A percentile compares a stretch with the other conserved stretches of the same genome.
Evolutionary conservation across 1,284 basidiomycete genomes (phyloP).

Genomic region (Pseudozyma pruni): DNA sequence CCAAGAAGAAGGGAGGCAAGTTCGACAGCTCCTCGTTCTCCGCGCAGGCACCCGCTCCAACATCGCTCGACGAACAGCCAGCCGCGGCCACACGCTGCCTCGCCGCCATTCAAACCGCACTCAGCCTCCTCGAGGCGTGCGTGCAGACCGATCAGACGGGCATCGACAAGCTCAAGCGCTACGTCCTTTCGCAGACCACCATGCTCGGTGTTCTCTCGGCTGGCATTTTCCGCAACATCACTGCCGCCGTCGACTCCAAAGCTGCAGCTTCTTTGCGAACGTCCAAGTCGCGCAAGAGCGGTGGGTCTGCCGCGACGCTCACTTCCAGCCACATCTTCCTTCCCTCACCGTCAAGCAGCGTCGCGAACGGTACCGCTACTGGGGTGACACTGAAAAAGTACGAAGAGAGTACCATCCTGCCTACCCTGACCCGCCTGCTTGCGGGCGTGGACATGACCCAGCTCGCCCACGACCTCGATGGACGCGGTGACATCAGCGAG

Average conservation of each 20-base stretch:
- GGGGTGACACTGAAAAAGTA: constrained; percentile 16
- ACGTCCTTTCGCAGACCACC: constrained; percentile 39
- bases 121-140: constrained; percentile 44
- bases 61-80: constrained; percentile 39
- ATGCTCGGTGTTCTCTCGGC: constrained; percentile 50
- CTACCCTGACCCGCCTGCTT: constrained; percentile 20
- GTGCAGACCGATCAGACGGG: constrained; percentile 24
- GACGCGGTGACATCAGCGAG: constrained; percentile 18
- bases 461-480: constrained; percentile 39
- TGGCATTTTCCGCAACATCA: constrained; percentile 45
- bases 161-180: constrained; percentile 46
- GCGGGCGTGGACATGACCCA: constrained; percentile 27
- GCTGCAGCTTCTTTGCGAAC: constrained; percentile 2
- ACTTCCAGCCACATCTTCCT: constrained; percentile 39
- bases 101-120: constrained; percentile 26
- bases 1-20: constrained; percentile 36
- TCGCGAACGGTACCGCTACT: not conserved
- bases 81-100: constrained; percentile 31
- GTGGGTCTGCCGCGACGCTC: not conserved
- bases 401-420: constrained; percentile 35
- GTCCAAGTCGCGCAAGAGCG: constrained; percentile 21
- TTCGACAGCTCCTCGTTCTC: not conserved
- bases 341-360: not conserved
- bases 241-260: constrained; percentile 30
- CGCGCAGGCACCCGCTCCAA: constrained; percentile 2